Percentiles rank a stretch among this genome's conserved stretches.
These are phyloP conservation scores for Talaromyces sp. DNA, from an alignment of 2,329 filamentous ascomycete genomes.

Conservation along the genomic window DNA sequence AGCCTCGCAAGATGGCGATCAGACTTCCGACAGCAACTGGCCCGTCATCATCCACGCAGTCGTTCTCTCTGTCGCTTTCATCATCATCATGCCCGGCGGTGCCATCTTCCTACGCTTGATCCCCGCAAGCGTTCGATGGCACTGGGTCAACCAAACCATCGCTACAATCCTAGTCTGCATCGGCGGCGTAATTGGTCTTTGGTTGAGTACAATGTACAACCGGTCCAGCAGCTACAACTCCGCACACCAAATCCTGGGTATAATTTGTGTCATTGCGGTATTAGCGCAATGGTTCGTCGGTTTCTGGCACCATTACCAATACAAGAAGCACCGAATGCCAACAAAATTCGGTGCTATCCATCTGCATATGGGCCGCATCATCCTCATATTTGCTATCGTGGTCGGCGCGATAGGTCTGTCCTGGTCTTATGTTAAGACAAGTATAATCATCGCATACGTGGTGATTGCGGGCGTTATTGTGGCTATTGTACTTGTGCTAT, in stretches of 20 bases:
- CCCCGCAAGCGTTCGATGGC: conserved; percentile 28
- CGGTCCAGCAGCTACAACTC: conserved; percentile 44
- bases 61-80: conserved; percentile 20
- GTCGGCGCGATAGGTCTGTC: conserved; percentile 22
- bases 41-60: conserved; percentile 23
- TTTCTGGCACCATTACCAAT: conserved; percentile 38
- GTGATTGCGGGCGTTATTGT: conserved; percentile 14
- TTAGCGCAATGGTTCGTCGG: conserved; percentile 39
- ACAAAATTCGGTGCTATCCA: conserved; percentile 25
- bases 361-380: conserved; percentile 26
- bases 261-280: conserved; percentile 36
- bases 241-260: conserved; percentile 48
- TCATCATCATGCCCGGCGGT: conserved; percentile 23
- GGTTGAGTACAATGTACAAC: conserved; percentile 32
- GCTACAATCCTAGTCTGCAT: conserved; percentile 37
- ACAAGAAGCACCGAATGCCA: conserved; percentile 20
- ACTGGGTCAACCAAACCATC: conserved; percentile 40
- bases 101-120: conserved; percentile 22
- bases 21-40: conserved; percentile 22
- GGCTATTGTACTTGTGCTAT: neutral
- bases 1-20: conserved; percentile 11
- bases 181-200: conserved; percentile 42
- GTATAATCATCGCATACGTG: conserved; percentile 20
- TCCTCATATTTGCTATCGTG: conserved; percentile 26
- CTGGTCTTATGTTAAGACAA: conserved; percentile 21